Evolutionary conservation across 2,329 filamentous ascomycete species (phyloP), one percentile per base, ranked within the genome.

Genomic region (Fusarium sarcochroum): DNA sequence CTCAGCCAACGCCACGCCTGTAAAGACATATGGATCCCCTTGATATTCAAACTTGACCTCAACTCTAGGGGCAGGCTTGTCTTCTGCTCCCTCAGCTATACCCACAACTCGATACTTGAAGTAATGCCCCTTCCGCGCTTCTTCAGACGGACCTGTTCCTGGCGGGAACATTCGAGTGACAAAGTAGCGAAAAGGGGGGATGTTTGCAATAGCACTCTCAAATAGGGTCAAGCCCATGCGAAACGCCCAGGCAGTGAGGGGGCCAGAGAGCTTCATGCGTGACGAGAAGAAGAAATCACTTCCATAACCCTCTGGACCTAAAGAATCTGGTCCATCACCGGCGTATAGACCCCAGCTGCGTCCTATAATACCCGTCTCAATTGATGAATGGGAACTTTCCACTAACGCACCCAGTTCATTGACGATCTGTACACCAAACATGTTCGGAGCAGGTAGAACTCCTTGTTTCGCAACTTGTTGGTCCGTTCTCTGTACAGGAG

Each of bases 11-110:
- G 57, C 53, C 30, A 70, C 54, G n/a, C 57, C 60, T 10, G 70
- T 72, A 17, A 70, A 68, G 38, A 59, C 60, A 18, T 72, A 72
- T 10, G 70, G 48, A 48, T 66, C 66, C 11, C 69, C 63, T 7
- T 57, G 37, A 17, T 68, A 72, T 15, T 44, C 41, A 35, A 72
- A 68, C 34, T 37, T 55, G 35, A 70, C 58, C 37, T 68, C 59
- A 4, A 66, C 54, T 30, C 45, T 45, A 9, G 37, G 10, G 10
- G 23, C 25, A 41, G 25, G 13, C 25, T 25, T 23, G 23, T 30
- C 30, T 30, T 41, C 11, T 45, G 50, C 25, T 11, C 7, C 30
- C 3, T 72, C 66, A 3, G 63, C 60, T 35, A 70, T 20, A 11
- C 55, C 69, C 15, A 72, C 15, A 11, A 44, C 54, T 30, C 67